Percentiles rank a stretch among this genome's conserved stretches.
Conservation (phyloP, 2,329 filamentous ascomycete species). For the Sporothrix mexicana region DNA sequence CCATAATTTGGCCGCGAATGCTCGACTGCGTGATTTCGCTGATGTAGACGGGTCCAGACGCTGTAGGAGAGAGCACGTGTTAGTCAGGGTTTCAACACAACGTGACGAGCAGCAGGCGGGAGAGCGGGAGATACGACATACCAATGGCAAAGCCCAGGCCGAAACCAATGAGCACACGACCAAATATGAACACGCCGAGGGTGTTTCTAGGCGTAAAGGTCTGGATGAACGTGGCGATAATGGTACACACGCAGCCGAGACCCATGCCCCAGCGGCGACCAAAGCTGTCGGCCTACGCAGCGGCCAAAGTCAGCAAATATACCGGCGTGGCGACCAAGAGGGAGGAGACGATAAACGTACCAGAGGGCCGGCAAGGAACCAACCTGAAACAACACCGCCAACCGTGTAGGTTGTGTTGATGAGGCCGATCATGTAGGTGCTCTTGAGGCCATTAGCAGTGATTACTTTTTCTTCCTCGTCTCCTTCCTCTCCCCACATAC, state of each 20-base stretch:
- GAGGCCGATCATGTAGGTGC: slow-evolving; percentile 48
- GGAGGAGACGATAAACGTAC: no score
- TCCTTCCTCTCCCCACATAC: slow-evolving; percentile 37
- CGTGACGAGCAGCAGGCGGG: no score
- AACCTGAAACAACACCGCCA: slow-evolving; percentile 53
- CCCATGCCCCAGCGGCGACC: slow-evolving; percentile 71
- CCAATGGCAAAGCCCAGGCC: slow-evolving; percentile 67
- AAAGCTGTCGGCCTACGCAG: slow-evolving; percentile 57
- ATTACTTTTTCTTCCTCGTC: no score
- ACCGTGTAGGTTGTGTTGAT: slow-evolving; percentile 53
- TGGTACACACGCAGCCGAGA: slow-evolving; percentile 66
- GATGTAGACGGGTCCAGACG: slow-evolving; percentile 71
- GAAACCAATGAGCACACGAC: slow-evolving; percentile 72
- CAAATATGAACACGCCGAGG: slow-evolving; percentile 70
- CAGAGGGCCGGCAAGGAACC: no score
- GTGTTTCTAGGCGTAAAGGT: slow-evolving; percentile 65
- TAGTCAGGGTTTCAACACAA: no score
- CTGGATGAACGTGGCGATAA: slow-evolving; percentile 72
- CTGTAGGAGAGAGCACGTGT: no score
- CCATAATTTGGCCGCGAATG: slow-evolving; percentile 67
- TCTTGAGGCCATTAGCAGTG: slow-evolving; percentile 26
- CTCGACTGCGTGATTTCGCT: slow-evolving; percentile 68
- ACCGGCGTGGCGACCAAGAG: no score
- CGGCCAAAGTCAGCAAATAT: slow-evolving; percentile 55
- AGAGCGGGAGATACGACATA: neutral